phyloP scores from a whole-genome alignment of 306 rosid genomes.

The Castanea crenata region DNA sequence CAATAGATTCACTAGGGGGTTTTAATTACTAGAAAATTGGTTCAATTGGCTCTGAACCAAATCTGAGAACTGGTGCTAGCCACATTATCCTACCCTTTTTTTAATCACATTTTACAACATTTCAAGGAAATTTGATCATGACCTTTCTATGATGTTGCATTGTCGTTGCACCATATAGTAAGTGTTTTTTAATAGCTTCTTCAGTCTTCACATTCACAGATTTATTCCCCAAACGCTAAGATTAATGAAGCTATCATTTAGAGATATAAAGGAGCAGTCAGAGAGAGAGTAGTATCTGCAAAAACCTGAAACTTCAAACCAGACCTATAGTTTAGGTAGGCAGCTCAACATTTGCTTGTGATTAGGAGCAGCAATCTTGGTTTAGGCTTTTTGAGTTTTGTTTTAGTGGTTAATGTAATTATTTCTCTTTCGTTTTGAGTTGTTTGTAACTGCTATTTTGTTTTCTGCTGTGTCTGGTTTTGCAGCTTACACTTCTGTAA shows the following conservation, averaged over 20 bases:
- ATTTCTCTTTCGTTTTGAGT: background rate
- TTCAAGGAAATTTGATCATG: background rate
- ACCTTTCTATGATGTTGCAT: background rate
- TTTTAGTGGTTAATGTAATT: background rate
- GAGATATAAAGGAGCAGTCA: background rate
- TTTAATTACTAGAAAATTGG: no score
- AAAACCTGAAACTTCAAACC: background rate
- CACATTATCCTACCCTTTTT: no score
- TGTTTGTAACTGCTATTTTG: background rate
- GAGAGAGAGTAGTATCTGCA: background rate
- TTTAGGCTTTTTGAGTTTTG: background rate
- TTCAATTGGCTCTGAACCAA: no score
- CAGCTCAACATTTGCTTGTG: background rate
- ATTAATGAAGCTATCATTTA: background rate
- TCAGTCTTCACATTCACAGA: background rate
- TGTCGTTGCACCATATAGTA: background rate
- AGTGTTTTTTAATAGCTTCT: background rate
- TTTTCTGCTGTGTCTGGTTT: background rate
- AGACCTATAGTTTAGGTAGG: background rate
- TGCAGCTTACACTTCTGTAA: background rate
- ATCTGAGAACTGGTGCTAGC: no score
- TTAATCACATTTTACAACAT: no score
- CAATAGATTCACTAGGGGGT: background rate
- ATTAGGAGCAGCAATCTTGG: background rate
- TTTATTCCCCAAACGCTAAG: background rate